These are phyloP conservation scores for Pythium chondricola DNA, from an alignment of 352 stramenopile genomes.

Conservation along the genomic window DNA sequence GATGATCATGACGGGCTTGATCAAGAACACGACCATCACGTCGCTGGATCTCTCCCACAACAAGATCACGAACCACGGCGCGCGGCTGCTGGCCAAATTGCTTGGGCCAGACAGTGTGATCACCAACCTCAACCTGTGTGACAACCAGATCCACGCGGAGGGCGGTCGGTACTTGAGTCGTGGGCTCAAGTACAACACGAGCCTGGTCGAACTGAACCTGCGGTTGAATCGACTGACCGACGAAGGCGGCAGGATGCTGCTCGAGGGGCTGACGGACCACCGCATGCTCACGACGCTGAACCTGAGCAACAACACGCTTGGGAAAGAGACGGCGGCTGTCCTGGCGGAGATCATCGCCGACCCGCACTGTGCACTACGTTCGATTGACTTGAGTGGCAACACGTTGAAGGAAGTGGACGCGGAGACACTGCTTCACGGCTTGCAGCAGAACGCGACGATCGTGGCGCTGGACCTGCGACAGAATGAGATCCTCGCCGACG, in stretches of 20 bases:
- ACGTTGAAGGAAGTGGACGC: constrained; percentile 53
- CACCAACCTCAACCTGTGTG: constrained; percentile 83
- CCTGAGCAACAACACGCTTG: constrained; percentile 79
- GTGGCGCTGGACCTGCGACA: constrained; percentile 71
- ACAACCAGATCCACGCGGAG: constrained; percentile 93
- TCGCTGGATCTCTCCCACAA: constrained; percentile 93
- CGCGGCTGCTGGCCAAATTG: constrained; percentile 85
- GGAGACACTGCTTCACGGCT: constrained; percentile 44
- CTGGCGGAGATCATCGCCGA: constrained; percentile 72
- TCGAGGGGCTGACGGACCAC: constrained; percentile 80
- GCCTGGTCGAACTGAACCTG: constrained; percentile 86
- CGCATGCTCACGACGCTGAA: constrained; percentile 69
- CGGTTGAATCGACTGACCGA: constrained; percentile 90
- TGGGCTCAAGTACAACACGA: constrained; percentile 88
- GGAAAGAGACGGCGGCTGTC: constrained; percentile 57
- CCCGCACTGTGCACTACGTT: constrained; percentile 45
- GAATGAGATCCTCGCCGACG: constrained; percentile 66
- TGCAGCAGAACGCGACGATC: constrained; percentile 55
- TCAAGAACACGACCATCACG: constrained; percentile 91
- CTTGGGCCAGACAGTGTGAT: constrained; percentile 87
- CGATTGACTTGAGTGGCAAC: constrained; percentile 85
- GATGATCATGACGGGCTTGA: constrained; percentile 92
- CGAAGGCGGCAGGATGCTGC: constrained; percentile 82
- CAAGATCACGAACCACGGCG: constrained; percentile 92
- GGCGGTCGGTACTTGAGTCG: constrained; percentile 86